phyloP scores from a whole-genome alignment of 768 basidiomycete species.

The Kwoniella sp. region DNA sequence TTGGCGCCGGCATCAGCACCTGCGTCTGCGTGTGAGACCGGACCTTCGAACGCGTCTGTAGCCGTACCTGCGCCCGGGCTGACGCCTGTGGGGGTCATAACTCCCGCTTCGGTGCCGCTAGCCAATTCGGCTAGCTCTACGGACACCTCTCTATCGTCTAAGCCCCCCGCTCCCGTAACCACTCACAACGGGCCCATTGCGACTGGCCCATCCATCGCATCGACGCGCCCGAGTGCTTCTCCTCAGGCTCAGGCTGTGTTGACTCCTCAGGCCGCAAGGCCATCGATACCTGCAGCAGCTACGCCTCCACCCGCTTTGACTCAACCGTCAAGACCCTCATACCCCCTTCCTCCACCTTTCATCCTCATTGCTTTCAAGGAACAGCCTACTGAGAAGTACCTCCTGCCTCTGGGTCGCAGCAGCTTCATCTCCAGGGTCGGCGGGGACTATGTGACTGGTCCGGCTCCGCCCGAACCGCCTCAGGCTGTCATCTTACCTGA shows the following conservation, averaged over 20 bases:
- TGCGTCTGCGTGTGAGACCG: neutral
- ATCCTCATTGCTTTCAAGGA: conserved; percentile 41
- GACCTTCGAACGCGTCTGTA: neutral
- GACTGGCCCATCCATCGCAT: neutral
- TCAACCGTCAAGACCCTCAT: conserved; percentile 26
- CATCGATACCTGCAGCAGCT: neutral
- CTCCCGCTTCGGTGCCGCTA: too few species aligned
- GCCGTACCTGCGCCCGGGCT: too few species aligned
- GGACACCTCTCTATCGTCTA: too few species aligned
- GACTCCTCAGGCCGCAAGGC: neutral
- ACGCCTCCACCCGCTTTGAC: conserved; percentile 9
- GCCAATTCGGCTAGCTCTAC: too few species aligned
- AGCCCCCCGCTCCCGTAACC: too few species aligned
- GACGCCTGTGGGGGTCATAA: too few species aligned
- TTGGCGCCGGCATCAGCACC: too few species aligned
- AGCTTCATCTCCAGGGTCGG: conserved; percentile 34
- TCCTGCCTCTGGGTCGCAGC: conserved; percentile 29
- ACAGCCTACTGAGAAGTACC: conserved; percentile 33
- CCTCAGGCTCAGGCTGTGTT: neutral
- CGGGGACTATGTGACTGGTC: conserved; percentile 31
- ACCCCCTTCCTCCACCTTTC: conserved; percentile 36
- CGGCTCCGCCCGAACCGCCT: conserved; percentile 10
- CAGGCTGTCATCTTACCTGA: neutral
- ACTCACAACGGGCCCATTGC: neutral
- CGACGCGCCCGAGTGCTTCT: neutral